phyloP scores from a whole-genome alignment of 2,329 filamentous ascomycete species.

The Trichoderma pleuroti region DNA sequence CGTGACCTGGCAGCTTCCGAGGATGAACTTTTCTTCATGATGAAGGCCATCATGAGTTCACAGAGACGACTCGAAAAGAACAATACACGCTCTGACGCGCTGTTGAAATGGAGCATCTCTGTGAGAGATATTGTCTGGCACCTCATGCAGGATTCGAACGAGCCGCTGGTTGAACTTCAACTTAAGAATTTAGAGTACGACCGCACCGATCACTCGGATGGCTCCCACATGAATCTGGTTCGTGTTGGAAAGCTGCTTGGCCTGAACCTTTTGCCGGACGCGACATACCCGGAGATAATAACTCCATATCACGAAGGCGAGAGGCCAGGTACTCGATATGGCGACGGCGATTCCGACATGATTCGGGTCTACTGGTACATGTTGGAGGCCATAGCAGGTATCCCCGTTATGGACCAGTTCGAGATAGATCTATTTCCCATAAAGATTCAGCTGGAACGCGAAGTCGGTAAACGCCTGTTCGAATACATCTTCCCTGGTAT shows the following conservation, averaged over 20 bases:
- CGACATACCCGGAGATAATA: conserved; percentile 94
- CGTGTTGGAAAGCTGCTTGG: conserved; percentile 85
- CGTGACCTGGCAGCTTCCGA: conserved; percentile 85
- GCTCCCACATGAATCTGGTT: conserved; percentile 89
- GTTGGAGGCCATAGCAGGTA: conserved; percentile 95
- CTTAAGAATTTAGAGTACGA: conserved; percentile 88
- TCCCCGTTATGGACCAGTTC: conserved; percentile 95
- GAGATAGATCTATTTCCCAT: conserved; percentile 91
- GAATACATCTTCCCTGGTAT: conserved; percentile 96
- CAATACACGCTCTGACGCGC: conserved; percentile 67
- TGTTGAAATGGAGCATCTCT: conserved; percentile 90
- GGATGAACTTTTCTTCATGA: conserved; percentile 98
- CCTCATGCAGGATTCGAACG: conserved; percentile 78
- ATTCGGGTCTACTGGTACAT: conserved; percentile 95
- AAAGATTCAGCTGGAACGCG: conserved; percentile 88
- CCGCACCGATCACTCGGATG: conserved; percentile 93
- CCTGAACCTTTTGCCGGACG: conserved; percentile 83
- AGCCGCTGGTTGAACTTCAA: conserved; percentile 90
- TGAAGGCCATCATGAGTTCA: conserved; percentile 98
- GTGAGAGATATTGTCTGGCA: conserved; percentile 97
- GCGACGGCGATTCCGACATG: conserved; percentile 64
- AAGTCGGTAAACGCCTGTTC: conserved; percentile 88
- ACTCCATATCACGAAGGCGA: conserved; percentile 76
- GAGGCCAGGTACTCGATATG: conserved; percentile 39
- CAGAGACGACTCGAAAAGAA: conserved; percentile 77